phyloP scores from a whole-genome alignment of 2,329 filamentous ascomycete species.

The Tolypocladium album region DNA sequence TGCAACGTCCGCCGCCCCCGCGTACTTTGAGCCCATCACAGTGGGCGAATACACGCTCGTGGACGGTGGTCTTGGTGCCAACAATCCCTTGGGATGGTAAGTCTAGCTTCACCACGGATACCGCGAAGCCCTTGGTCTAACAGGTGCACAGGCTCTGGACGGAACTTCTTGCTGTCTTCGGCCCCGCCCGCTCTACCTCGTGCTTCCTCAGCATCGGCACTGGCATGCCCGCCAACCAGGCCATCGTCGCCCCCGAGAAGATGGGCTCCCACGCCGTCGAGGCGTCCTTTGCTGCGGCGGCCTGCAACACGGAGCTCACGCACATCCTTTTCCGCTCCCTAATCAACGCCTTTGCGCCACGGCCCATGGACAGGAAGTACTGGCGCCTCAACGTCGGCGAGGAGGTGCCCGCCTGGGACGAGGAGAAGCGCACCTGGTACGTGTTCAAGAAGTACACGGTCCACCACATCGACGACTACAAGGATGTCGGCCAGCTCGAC shows the following conservation, averaged over 20 bases:
- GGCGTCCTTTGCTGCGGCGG: slow-evolving; percentile 1
- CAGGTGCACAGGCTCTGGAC: slow-evolving; percentile 3
- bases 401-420: slow-evolving; percentile 3
- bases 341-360: slow-evolving; percentile 5
- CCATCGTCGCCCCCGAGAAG: neutral
- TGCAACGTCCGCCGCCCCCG: slow-evolving; percentile 3
- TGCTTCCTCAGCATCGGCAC: slow-evolving; percentile 8
- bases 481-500: neutral
- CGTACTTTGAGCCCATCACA: slow-evolving; percentile 1
- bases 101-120: neutral
- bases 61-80: slow-evolving; percentile 3
- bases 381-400: slow-evolving; percentile 5
- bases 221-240: slow-evolving; percentile 1
- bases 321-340: slow-evolving; percentile 6
- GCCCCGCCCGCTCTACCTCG: slow-evolving; percentile 3
- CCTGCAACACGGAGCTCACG: slow-evolving; percentile 5
- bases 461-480: neutral
- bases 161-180: slow-evolving; percentile 4
- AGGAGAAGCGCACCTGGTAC: slow-evolving; percentile 1
- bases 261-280: neutral
- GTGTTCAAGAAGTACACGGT: neutral
- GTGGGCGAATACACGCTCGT: slow-evolving; percentile 2
- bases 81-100: slow-evolving; percentile 1
- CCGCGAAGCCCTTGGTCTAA: neutral
- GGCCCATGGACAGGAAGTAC: slow-evolving; percentile 4